A percentile compares a stretch with the other conserved stretches of the same genome.
phyloP scores from a whole-genome alignment of 1,284 basidiomycete species.

The Lignosus rhinocerotis region DNA sequence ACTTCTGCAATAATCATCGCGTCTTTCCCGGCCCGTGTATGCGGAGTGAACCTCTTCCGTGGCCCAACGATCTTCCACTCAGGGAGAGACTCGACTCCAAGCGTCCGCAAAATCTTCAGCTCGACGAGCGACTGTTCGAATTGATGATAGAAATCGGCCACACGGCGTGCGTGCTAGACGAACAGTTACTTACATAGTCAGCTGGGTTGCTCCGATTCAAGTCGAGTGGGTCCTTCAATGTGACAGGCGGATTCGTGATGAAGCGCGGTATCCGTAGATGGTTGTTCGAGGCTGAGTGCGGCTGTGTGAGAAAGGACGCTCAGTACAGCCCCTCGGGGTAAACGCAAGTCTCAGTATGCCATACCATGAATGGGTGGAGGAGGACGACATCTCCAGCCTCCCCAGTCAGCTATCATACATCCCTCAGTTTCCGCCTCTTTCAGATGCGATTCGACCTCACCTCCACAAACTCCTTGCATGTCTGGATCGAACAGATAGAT shows the following conservation, averaged over 20 bases:
- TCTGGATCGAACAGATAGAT: conserved; percentile 29
- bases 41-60: conserved; percentile 31
- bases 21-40: conserved; percentile 33
- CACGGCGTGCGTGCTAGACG: too few species aligned
- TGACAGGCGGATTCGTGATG: conserved; percentile 42
- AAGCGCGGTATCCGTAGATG: conserved; percentile 37
- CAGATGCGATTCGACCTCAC: conserved; percentile 6
- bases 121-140: conserved; percentile 28
- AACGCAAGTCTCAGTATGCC: neutral
- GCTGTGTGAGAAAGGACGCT: conserved; percentile 14
- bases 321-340: neutral
- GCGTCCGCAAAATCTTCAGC: conserved; percentile 35
- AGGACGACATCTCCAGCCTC: conserved; percentile 41
- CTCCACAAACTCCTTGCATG: conserved; percentile 34
- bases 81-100: conserved; percentile 29
- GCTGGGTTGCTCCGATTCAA: conserved; percentile 34
- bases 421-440: neutral
- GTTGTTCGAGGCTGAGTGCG: conserved; percentile 39
- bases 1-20: conserved; percentile 33
- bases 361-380: conserved; percentile 40
- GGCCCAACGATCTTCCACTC: conserved; percentile 33
- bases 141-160: neutral
- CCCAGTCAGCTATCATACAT: conserved; percentile 31
- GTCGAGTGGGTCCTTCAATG: conserved; percentile 38
- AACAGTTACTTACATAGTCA: conserved; percentile 28